These are phyloP conservation scores for Oryza glaberrima DNA, from an alignment of 176 grass and related monocot genomes.

Conservation along the genomic window DNA sequence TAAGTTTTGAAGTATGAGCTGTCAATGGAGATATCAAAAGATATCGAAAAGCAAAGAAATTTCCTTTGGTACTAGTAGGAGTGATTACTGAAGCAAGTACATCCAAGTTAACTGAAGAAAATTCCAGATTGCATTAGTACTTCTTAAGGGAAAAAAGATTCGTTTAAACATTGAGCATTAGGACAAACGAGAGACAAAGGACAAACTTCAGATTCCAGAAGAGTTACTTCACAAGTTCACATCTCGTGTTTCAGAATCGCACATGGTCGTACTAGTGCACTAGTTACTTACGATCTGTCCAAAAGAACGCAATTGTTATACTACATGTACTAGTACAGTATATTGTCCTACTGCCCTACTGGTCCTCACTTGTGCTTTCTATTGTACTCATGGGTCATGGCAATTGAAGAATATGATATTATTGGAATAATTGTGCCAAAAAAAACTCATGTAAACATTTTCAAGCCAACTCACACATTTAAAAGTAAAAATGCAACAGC, in stretches of 20 bases:
- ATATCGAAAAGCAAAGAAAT: background rate
- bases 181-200: background rate
- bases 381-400: background rate
- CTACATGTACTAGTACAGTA: background rate
- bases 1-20: too few relatives aligned
- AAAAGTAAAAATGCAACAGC: too few relatives aligned
- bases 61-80: background rate
- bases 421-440: background rate
- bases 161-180: conserved; percentile 4
- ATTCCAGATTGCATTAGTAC: background rate
- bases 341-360: background rate
- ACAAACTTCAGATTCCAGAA: background rate
- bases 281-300: background rate
- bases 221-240: background rate
- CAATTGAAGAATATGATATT: background rate
- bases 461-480: background rate
- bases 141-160: background rate
- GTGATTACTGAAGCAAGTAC: conserved; percentile 12
- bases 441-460: background rate
- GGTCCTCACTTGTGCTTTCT: too few relatives aligned
- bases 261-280: background rate
- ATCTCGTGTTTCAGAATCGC: background rate
- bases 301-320: background rate
- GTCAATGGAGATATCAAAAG: too few relatives aligned
- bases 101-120: background rate